phyloP scores from a whole-genome alignment of 805 yeast species.

The Saccharomyces jurei region DNA sequence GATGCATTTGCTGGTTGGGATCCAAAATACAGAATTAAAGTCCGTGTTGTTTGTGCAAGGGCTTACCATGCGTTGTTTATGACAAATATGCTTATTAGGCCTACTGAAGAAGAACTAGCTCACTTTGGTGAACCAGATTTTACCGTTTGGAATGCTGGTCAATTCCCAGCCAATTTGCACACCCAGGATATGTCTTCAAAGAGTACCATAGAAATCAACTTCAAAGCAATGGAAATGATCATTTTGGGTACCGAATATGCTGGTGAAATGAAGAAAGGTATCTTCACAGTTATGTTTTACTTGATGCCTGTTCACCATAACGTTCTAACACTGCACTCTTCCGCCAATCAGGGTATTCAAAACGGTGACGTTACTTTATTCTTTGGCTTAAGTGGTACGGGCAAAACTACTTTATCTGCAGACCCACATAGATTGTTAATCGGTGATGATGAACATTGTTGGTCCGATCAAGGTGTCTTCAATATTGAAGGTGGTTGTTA shows the following conservation, averaged over 20 bases:
- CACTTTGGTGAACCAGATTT: conserved; percentile 96
- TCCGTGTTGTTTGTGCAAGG: conserved; percentile 92
- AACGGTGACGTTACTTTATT: conserved; percentile 85
- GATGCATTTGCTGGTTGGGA: conserved; percentile 99
- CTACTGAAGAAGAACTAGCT: conserved; percentile 79
- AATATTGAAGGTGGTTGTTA: conserved; percentile 99
- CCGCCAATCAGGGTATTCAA: conserved; percentile 81
- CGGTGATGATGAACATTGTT: conserved; percentile 99
- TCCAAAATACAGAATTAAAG: conserved; percentile 92
- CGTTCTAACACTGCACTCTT: conserved; percentile 89
- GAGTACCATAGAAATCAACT: conserved; percentile 92
- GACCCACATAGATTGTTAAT: conserved; percentile 89
- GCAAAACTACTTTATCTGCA: conserved; percentile 94
- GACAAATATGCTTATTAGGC: conserved; percentile 97
- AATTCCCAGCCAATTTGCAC: conserved; percentile 94
- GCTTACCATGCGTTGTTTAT: conserved; percentile 97
- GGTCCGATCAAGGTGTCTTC: conserved; percentile 98
- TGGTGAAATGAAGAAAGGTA: conserved; percentile 99
- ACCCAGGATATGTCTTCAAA: conserved; percentile 96
- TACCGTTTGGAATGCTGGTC: conserved; percentile 97
- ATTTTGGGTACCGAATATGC: conserved; percentile 98
- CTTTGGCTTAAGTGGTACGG: conserved; percentile 96
- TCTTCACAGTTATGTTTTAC: conserved; percentile 97
- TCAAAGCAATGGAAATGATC: conserved; percentile 97
- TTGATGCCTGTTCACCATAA: conserved; percentile 91